phyloP scores from a whole-genome alignment of 140 eudicot genomes.

The Flaveria floridana region DNA sequence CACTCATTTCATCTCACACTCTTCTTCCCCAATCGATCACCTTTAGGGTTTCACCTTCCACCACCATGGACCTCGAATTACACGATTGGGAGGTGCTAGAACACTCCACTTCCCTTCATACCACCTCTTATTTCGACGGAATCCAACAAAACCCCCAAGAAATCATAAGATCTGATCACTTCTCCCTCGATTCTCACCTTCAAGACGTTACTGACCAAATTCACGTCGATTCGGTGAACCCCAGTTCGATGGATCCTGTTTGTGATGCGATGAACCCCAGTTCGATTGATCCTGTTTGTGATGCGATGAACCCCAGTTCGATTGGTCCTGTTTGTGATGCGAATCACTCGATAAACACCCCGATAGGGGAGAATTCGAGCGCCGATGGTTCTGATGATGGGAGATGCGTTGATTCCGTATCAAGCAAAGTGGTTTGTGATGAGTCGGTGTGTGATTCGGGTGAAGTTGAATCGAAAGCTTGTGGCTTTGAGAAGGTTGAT shows the following conservation, averaged over 20 bases:
- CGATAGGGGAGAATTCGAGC: conserved; percentile 40
- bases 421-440: conserved; percentile 23
- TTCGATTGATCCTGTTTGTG: no score
- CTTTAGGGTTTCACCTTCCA: conserved; percentile 31
- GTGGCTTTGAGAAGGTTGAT: conserved; percentile 12
- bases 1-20: conserved; percentile 21
- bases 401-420: conserved; percentile 23
- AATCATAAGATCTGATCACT: conserved; percentile 60
- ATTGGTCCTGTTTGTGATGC: conserved; percentile 62
- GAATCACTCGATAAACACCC: conserved; percentile 29
- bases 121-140: conserved; percentile 34
- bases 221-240: conserved; percentile 55
- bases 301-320: conserved; percentile 57
- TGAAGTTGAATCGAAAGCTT: conserved; percentile 16
- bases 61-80: conserved; percentile 40
- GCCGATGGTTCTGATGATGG: conserved; percentile 43
- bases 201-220: conserved; percentile 39
- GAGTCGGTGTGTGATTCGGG: conserved; percentile 38
- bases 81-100: conserved; percentile 76
- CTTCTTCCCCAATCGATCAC: not conserved
- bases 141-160: conserved; percentile 41
- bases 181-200: conserved; percentile 52
- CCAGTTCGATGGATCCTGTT: no score
- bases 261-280: no score
- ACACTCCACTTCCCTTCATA: conserved; percentile 32